phyloP scores from a whole-genome alignment of 2,329 filamentous ascomycete genomes.

The Penicillium decumbens region DNA sequence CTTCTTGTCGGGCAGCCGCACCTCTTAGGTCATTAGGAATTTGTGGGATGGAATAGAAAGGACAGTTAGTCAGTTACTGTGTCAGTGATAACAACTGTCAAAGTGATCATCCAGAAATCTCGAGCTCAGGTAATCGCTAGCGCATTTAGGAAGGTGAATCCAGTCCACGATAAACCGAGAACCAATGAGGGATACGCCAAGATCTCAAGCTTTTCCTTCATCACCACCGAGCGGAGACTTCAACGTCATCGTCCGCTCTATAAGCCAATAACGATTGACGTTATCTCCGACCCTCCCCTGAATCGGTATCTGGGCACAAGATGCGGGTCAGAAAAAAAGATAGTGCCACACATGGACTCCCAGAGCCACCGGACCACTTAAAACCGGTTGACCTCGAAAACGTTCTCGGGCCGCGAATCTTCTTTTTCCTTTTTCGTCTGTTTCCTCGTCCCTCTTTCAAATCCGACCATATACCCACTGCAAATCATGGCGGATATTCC shows the following conservation, averaged over 20 bases:
- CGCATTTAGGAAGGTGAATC: conserved; percentile 4
- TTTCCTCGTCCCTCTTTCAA: background rate
- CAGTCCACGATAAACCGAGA: background rate
- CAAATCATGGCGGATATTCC: conserved; percentile 3
- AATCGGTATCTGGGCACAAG: background rate
- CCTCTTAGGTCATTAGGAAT: background rate
- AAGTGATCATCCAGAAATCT: background rate
- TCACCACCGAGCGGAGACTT: background rate
- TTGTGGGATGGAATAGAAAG: background rate
- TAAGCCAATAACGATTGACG: background rate
- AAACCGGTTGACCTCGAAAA: background rate
- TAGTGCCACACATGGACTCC: background rate
- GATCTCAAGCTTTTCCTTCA: conserved; percentile 9
- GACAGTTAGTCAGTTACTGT: background rate
- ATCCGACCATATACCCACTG: background rate
- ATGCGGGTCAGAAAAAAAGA: background rate
- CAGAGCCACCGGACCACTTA: background rate
- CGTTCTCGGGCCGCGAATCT: conserved; percentile 3
- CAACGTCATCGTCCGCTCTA: background rate
- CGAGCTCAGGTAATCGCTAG: background rate
- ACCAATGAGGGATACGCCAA: background rate
- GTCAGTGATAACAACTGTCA: background rate
- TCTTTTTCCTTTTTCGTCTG: background rate
- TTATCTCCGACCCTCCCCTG: background rate
- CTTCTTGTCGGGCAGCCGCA: too few relatives aligned